Conservation (phyloP, 768 basidiomycete species). For the Cantharellus cinnabarinus region DNA sequence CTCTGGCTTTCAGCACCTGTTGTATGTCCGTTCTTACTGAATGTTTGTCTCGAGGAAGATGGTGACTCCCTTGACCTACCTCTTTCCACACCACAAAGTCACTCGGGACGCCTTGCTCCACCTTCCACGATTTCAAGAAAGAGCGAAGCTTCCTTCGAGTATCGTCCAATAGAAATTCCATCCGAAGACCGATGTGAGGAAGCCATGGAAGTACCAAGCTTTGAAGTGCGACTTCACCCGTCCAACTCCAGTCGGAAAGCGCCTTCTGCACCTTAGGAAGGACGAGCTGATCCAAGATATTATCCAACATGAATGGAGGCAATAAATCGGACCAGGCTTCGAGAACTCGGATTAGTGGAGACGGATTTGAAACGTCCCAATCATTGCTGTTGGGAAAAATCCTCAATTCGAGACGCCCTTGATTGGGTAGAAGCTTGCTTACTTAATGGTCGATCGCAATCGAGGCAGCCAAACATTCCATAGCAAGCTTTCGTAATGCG, state of each 20-base stretch:
- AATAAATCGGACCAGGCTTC: constrained; percentile 77
- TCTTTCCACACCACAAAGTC: constrained; percentile 69
- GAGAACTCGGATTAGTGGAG: constrained; percentile 61
- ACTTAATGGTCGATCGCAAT: constrained; percentile 80
- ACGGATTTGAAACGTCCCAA: constrained; percentile 58
- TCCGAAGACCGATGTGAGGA: constrained; percentile 60
- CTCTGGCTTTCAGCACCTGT: constrained; percentile 52
- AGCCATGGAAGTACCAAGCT: constrained; percentile 90
- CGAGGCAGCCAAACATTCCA: constrained; percentile 94
- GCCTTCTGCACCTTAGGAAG: constrained; percentile 80
- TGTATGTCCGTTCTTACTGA: neutral
- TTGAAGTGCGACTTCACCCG: constrained; percentile 39
- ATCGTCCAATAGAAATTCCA: constrained; percentile 73
- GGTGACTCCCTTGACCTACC: constrained; percentile 23
- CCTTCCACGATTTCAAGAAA: constrained; percentile 53
- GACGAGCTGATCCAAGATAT: constrained; percentile 86
- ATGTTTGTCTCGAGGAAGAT: neutral
- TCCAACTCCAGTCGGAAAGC: constrained; percentile 65
- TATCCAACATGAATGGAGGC: constrained; percentile 82
- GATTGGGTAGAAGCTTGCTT: constrained; percentile 9
- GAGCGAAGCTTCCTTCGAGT: constrained; percentile 71
- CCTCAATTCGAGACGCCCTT: neutral
- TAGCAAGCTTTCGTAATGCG: constrained; percentile 80
- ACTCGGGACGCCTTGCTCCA: constrained; percentile 49
- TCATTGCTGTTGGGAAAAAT: constrained; percentile 35